A percentile compares a stretch with the other conserved stretches of the same genome.
Evolutionary conservation across 2,329 filamentous ascomycete species (phyloP).

Genomic region (Thermoascus crustaceus): DNA sequence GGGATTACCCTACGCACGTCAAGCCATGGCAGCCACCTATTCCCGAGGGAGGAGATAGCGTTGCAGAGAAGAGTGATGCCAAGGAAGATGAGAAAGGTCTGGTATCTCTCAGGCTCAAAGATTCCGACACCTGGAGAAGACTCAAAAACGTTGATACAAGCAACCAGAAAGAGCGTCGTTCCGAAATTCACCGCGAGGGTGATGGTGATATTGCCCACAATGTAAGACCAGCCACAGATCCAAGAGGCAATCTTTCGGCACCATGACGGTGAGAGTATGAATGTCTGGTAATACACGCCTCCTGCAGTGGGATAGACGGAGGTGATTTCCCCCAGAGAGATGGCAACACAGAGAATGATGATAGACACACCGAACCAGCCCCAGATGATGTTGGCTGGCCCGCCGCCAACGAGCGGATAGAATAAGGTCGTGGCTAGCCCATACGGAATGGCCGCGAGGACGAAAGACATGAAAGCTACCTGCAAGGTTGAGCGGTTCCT

Average conservation of each 20-base stretch:
- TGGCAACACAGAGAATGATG: slow-evolving; percentile 63
- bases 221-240: slow-evolving; percentile 68
- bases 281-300: slow-evolving; percentile 72
- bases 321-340: slow-evolving; percentile 65
- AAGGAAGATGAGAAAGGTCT: slow-evolving; percentile 43
- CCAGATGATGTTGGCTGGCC: slow-evolving; percentile 63
- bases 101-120: slow-evolving; percentile 36
- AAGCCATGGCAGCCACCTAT: slow-evolving; percentile 48
- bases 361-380: slow-evolving; percentile 61
- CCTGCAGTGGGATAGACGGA: slow-evolving; percentile 69
- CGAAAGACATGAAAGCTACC: slow-evolving; percentile 39
- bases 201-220: slow-evolving; percentile 74
- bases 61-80: slow-evolving; percentile 44
- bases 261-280: slow-evolving; percentile 57
- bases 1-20: slow-evolving; percentile 49
- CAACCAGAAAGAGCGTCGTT: slow-evolving; percentile 47
- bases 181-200: slow-evolving; percentile 77
- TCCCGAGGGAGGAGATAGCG: slow-evolving; percentile 44
- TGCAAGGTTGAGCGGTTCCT: slow-evolving; percentile 3
- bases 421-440: slow-evolving; percentile 62
- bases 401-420: slow-evolving; percentile 59
- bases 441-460: slow-evolving; percentile 66
- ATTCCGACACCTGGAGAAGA: slow-evolving; percentile 38
- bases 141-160: slow-evolving; percentile 49
- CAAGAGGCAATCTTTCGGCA: slow-evolving; percentile 59